A percentile compares a stretch with the other conserved stretches of the same genome.
These are phyloP conservation scores for Paecilomyces formosus DNA, from an alignment of 2,329 filamentous ascomycete genomes.

Conservation along the genomic window DNA sequence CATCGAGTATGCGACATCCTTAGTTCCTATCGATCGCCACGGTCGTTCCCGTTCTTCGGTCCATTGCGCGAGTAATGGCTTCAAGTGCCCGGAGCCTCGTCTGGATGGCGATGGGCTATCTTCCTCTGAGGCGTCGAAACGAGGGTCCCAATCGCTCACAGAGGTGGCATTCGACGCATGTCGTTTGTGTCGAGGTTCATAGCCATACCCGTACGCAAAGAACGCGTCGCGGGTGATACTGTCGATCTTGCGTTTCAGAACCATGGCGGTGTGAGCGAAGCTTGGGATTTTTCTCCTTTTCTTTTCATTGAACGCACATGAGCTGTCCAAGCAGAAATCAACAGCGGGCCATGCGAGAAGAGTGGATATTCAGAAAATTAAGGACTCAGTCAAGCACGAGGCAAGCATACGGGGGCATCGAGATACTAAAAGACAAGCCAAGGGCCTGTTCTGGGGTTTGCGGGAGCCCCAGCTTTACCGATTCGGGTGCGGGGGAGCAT, in stretches of 20 bases:
- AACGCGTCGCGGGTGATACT: neutral
- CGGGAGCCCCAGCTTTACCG: no score
- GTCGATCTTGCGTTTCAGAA: neutral
- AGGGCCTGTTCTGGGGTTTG: no score
- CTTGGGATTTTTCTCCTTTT: neutral
- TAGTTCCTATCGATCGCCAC: conserved; percentile 23
- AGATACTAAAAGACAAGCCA: no score
- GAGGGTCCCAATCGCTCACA: neutral
- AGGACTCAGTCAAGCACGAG: no score
- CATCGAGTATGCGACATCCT: conserved; percentile 20
- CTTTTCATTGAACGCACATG: neutral
- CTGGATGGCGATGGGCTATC: neutral
- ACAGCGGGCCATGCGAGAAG: neutral
- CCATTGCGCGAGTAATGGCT: neutral
- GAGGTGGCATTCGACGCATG: neutral
- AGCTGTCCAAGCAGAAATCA: neutral
- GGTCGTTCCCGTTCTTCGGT: neutral
- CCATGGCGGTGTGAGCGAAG: neutral
- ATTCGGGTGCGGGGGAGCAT: no score
- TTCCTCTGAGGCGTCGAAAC: neutral
- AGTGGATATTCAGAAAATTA: neutral
- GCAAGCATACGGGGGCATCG: no score
- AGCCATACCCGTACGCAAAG: no score
- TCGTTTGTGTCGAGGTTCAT: neutral
- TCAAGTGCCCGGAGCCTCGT: neutral